phyloP scores from a whole-genome alignment of 768 basidiomycete genomes.

The Galerina marginata region DNA sequence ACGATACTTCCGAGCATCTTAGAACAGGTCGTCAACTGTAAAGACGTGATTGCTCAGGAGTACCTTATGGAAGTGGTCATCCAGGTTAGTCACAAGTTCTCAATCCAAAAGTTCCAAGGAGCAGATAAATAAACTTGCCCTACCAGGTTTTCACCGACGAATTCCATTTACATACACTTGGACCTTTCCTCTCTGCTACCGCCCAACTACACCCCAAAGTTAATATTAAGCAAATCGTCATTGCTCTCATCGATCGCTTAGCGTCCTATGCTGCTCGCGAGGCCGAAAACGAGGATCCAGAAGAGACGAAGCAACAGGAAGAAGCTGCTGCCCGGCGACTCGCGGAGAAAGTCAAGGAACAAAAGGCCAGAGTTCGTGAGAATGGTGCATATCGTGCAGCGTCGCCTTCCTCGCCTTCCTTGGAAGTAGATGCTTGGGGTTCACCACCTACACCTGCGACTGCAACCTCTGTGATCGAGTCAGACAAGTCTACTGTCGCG shows the following conservation, averaged over 20 bases:
- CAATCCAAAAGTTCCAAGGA: neutral
- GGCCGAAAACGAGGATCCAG: constrained; percentile 95
- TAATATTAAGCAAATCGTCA: constrained; percentile 98
- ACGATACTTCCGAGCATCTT: constrained; percentile 90
- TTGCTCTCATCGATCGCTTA: constrained; percentile 94
- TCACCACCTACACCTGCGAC: constrained; percentile 42
- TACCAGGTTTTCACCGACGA: constrained; percentile 95
- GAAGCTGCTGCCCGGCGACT: constrained; percentile 90
- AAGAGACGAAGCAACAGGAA: constrained; percentile 91
- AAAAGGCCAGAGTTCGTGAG: constrained; percentile 68
- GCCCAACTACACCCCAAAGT: constrained; percentile 97
- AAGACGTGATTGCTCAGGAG: constrained; percentile 98
- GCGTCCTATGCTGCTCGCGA: constrained; percentile 97
- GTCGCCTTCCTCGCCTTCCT: constrained; percentile 40
- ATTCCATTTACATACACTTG: constrained; percentile 95
- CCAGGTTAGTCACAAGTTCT: constrained; percentile 59
- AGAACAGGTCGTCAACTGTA: constrained; percentile 98
- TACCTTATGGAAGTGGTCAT: constrained; percentile 99
- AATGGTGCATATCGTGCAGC: constrained; percentile 42
- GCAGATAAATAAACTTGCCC: constrained; percentile 7
- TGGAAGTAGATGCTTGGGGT: constrained; percentile 53
- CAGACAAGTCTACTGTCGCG: constrained; percentile 33
- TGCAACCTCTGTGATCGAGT: constrained; percentile 33
- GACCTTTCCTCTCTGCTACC: constrained; percentile 94
- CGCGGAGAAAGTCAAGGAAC: constrained; percentile 82